Evolutionary conservation across 2,329 filamentous ascomycete species (phyloP).

Genomic region (Ophiosphaerella narmari): DNA sequence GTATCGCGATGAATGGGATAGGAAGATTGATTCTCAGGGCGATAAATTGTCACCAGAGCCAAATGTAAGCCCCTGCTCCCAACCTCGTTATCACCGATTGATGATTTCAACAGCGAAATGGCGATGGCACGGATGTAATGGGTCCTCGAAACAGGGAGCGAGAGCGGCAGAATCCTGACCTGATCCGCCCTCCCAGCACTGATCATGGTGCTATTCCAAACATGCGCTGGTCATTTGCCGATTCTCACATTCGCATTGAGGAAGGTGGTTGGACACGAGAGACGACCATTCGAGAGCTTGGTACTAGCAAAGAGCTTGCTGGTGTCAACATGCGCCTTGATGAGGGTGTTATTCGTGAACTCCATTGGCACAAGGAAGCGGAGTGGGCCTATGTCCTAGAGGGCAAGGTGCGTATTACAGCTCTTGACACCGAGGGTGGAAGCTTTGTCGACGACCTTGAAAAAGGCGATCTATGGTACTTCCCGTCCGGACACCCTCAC

Average conservation of each 20-base stretch:
- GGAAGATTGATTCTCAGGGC: slow-evolving; percentile 64
- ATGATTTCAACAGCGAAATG: slow-evolving; percentile 44
- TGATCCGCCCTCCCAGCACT: slow-evolving; percentile 72
- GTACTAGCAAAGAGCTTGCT: slow-evolving; percentile 70
- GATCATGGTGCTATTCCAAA: slow-evolving; percentile 73
- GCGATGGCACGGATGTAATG: slow-evolving; percentile 67
- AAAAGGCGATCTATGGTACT: slow-evolving; percentile 81
- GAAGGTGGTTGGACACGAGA: slow-evolving; percentile 79
- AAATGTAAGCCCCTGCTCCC: slow-evolving; percentile 36
- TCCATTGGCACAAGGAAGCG: slow-evolving; percentile 81
- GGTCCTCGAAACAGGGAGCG: slow-evolving; percentile 72
- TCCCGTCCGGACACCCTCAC: slow-evolving; percentile 77
- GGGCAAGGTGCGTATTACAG: slow-evolving; percentile 72
- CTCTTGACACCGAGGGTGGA: slow-evolving; percentile 74
- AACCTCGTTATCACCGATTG: slow-evolving; percentile 3
- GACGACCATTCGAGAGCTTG: slow-evolving; percentile 69
- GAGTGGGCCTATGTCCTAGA: slow-evolving; percentile 79
- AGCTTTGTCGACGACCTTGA: slow-evolving; percentile 77
- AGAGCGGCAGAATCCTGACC: slow-evolving; percentile 71
- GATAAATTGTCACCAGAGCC: slow-evolving; percentile 68
- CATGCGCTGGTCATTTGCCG: slow-evolving; percentile 67
- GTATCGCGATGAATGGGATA: slow-evolving; percentile 65
- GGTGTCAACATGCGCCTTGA: slow-evolving; percentile 80
- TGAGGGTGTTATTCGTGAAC: slow-evolving; percentile 72
- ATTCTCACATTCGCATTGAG: slow-evolving; percentile 57